These are phyloP conservation scores for Uronychia setigera DNA, from an alignment of 73 alveolate genomes.

Conservation along the genomic window DNA sequence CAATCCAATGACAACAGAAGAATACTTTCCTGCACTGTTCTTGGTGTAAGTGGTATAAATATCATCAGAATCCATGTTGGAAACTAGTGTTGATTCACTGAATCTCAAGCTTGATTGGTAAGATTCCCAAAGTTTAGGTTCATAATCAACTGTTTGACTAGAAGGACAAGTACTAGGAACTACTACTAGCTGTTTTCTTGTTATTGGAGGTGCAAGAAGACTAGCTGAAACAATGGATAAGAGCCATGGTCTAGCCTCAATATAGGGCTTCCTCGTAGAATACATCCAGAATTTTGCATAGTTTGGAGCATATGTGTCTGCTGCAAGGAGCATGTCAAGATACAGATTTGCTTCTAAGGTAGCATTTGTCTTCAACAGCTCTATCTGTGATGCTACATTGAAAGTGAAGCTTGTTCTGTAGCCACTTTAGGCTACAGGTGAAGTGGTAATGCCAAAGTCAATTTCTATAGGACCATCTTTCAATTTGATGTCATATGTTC, in stretches of 20 bases:
- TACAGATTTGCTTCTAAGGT: not conserved
- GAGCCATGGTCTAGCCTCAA: constrained; percentile 28
- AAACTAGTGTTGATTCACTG: not conserved
- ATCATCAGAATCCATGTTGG: constrained; percentile 4
- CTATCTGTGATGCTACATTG: not conserved
- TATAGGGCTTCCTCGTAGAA: constrained; percentile 8
- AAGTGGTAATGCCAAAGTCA: not conserved
- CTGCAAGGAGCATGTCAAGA: constrained; percentile 6
- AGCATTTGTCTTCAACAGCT: not conserved
- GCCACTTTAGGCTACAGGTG: not conserved
- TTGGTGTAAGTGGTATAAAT: not conserved
- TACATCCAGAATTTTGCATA: constrained; percentile 18
- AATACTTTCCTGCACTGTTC: constrained; percentile 7
- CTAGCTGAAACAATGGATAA: constrained; percentile 5
- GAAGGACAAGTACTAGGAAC: not conserved
- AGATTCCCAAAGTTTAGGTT: not conserved
- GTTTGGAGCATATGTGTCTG: not conserved
- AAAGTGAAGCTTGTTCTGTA: not conserved
- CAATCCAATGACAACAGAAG: not conserved
- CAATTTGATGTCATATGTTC: not conserved
- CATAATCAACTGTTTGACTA: not conserved
- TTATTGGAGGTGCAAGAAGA: constrained; percentile 1
- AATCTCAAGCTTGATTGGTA: not conserved
- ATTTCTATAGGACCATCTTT: constrained; percentile 22
- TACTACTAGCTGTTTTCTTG: not conserved